These are phyloP conservation scores for Pulicaria dysenterica DNA, from an alignment of 129 eudicot genomes.

Conservation along the genomic window DNA sequence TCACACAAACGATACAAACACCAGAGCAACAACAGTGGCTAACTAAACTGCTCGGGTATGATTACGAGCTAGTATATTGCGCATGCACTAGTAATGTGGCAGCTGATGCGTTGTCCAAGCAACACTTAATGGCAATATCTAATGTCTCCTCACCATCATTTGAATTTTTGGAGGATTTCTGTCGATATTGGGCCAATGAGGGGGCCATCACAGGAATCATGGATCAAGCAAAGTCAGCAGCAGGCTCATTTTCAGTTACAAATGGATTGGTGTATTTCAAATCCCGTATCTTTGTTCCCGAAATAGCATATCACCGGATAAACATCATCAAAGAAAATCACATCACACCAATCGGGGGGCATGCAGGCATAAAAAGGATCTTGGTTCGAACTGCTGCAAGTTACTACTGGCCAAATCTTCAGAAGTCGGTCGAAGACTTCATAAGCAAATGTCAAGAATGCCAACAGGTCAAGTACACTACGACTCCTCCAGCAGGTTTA, in stretches of 20 bases:
- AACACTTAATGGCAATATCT: background rate
- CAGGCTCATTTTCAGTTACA: background rate
- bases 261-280: background rate
- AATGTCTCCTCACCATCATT: background rate
- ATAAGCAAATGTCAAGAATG: background rate
- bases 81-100: background rate
- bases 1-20: no score
- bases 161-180: background rate
- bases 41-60: constrained; percentile 1
- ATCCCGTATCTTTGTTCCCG: background rate
- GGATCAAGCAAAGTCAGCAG: background rate
- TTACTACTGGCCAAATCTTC: background rate
- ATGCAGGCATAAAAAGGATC: background rate
- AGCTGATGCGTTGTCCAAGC: background rate
- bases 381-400: background rate
- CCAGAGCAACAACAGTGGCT: background rate
- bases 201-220: background rate
- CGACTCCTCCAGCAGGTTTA: background rate
- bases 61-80: background rate
- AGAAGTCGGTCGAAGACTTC: background rate
- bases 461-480: background rate
- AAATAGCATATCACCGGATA: no score
- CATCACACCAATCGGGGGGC: background rate
- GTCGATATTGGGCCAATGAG: background rate
- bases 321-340: background rate